These are phyloP conservation scores for Protea cynaroides DNA, from an alignment of 164 flowering plant species.

Conservation along the genomic window DNA sequence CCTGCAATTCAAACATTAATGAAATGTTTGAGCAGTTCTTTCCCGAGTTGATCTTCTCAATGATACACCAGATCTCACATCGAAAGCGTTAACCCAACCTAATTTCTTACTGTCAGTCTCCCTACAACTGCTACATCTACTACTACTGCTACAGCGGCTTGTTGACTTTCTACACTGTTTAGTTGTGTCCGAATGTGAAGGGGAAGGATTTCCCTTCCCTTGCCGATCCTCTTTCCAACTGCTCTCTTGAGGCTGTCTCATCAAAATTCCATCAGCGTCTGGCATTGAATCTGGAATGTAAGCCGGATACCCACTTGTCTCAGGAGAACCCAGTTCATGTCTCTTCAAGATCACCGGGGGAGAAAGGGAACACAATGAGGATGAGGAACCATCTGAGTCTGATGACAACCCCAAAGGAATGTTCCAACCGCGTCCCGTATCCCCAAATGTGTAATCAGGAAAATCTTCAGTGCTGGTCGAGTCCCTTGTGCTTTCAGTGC, in stretches of 20 bases:
- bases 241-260: constrained; percentile 7
- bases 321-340: constrained; percentile 17
- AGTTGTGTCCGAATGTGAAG: constrained; percentile 38
- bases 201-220: constrained; percentile 19
- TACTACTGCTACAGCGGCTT: constrained; percentile 25
- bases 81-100: constrained; percentile 29
- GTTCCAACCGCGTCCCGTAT: constrained; percentile 31
- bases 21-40: constrained; percentile 26
- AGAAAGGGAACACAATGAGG: constrained; percentile 23
- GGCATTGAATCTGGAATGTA: not conserved
- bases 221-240: constrained; percentile 9
- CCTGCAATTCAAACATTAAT: constrained; percentile 10
- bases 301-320: constrained; percentile 16
- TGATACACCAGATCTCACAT: constrained; percentile 29
- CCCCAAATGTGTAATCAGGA: constrained; percentile 58
- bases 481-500: constrained; percentile 71
- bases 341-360: constrained; percentile 18
- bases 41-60: constrained; percentile 33
- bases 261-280: constrained; percentile 5
- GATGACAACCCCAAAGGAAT: constrained; percentile 35
- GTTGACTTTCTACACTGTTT: constrained; percentile 41
- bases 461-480: constrained; percentile 71
- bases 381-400: constrained; percentile 38
- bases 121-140: constrained; percentile 28
- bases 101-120: constrained; percentile 35